These are phyloP conservation scores for Dryadomyces sulphureus DNA, from an alignment of 2,329 filamentous ascomycete species.

Conservation along the genomic window DNA sequence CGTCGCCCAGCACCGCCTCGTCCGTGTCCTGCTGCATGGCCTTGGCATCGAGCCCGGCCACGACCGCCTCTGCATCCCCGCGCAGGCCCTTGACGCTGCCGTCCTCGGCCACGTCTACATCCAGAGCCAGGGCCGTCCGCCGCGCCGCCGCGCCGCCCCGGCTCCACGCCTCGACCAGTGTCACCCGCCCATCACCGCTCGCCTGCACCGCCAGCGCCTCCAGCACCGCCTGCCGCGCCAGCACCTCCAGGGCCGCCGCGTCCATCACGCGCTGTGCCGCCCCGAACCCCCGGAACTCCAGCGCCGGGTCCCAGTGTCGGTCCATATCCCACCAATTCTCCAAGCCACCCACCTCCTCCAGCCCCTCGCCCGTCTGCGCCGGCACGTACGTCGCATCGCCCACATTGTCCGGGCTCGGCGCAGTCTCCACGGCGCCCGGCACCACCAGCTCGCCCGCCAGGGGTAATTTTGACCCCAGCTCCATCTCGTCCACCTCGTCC, in stretches of 20 bases:
- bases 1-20: constrained; percentile 11
- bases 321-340: constrained; percentile 37
- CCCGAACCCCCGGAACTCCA: constrained; percentile 29
- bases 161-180: constrained; percentile 15
- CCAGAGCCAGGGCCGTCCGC: constrained; percentile 19
- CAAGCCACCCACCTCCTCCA: constrained; percentile 32
- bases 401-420: constrained; percentile 16
- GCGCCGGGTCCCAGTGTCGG: constrained; percentile 35
- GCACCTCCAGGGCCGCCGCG: constrained; percentile 28
- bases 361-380: constrained; percentile 26
- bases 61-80: constrained; percentile 19
- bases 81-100: constrained; percentile 20
- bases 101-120: constrained; percentile 23
- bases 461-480: background rate
- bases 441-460: constrained; percentile 5
- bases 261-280: constrained; percentile 25
- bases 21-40: constrained; percentile 5
- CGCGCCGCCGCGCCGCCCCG: constrained; percentile 20
- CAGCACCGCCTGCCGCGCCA: constrained; percentile 34
- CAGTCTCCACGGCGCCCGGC: constrained; percentile 12
- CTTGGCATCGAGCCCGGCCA: constrained; percentile 12
- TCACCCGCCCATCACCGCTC: constrained; percentile 5
- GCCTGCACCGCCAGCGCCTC: constrained; percentile 32
- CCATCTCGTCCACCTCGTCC: background rate
- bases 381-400: constrained; percentile 28